Conservation (phyloP, 2,329 filamentous ascomycete genomes). For the Celoporthe dispersa region DNA sequence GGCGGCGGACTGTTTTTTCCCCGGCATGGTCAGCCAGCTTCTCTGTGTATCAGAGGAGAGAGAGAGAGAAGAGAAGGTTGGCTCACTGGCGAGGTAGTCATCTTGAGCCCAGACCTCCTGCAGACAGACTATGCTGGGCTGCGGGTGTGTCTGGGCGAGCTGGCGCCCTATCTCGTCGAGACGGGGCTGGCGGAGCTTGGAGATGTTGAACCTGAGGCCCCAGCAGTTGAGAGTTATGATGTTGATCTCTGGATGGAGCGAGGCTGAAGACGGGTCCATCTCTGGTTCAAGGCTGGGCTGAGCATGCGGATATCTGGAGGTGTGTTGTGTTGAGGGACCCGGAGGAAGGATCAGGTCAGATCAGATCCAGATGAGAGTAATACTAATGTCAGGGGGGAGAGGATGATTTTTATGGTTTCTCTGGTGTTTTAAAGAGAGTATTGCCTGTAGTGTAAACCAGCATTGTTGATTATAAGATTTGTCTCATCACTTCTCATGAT, state of each 20-base stretch:
- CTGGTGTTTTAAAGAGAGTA: neutral
- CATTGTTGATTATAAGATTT: neutral
- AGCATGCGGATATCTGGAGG: too few relatives aligned
- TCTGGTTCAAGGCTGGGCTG: too few relatives aligned
- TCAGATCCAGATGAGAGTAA: neutral
- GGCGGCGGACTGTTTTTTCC: constrained; percentile 67
- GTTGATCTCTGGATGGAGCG: constrained; percentile 65
- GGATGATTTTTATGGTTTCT: too few relatives aligned
- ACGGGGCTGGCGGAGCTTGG: constrained; percentile 76
- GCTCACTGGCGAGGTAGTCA: constrained; percentile 70
- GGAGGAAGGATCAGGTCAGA: too few relatives aligned
- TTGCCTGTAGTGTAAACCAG: neutral
- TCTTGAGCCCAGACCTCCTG: constrained; percentile 93
- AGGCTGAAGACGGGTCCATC: constrained; percentile 35
- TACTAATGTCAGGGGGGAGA: neutral
- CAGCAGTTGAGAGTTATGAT: constrained; percentile 94
- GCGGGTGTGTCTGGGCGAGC: constrained; percentile 68
- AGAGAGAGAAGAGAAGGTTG: constrained; percentile 56
- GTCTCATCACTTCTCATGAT: neutral
- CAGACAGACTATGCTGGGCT: constrained; percentile 85
- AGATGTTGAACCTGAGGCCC: constrained; percentile 82
- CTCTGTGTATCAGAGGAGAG: too few relatives aligned
- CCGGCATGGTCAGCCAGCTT: constrained; percentile 57
- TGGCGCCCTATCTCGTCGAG: constrained; percentile 83
- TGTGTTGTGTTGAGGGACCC: neutral